Base-by-base conservation (phyloP, 2,329 filamentous ascomycete genomes). In the Onygenales sp. region DNA sequence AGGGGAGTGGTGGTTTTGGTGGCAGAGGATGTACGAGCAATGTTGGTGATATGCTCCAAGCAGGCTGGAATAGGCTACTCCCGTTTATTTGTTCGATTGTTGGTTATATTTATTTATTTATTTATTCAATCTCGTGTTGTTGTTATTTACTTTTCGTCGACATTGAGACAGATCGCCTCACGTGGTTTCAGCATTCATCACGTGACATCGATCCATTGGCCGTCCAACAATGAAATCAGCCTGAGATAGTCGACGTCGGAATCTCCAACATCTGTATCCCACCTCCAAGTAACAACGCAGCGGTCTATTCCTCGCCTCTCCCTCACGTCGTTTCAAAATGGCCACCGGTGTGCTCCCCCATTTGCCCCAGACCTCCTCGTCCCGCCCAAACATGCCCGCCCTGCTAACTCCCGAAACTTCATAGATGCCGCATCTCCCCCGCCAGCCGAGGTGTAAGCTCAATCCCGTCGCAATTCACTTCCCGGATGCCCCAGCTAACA, bases 371-470 rank as follows among this genome's bases (percentile, higher is more conserved):
- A 27, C 21, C 21, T 27, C 21, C 21, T 27, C 21, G 21, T 27
- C 21, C 21, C 13, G 36, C 11, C 36, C 8, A 13, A 32, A 10
- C 33, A 38, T 27, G 10, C 36, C 35, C 39, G 10, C 36, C 35
- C 36, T 39, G 36, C 47, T 49, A 42, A 49, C 47, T 31, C 14
- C 36, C 11, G 7, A 39, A 10, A 8, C 11, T 31, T 5, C 2
- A 2, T 32, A 49, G 47, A 49, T 42, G 31, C 36, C 36, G 7
- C 36, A 3, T 6, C 36, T 50, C 60, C 63, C 31, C 65, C 63
- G 38, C 61, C 65, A 51, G 61, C 67, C 27, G 67, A 71, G 63
- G 69, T 68, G 69, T 72, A 52, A 38, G 43, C 27, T 44, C 10
- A 17, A 10, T 41, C 14, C 14, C 7, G 14, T 39, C 41, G 11